phyloP scores from a whole-genome alignment of 768 basidiomycete genomes.

The Russula sp. region DNA sequence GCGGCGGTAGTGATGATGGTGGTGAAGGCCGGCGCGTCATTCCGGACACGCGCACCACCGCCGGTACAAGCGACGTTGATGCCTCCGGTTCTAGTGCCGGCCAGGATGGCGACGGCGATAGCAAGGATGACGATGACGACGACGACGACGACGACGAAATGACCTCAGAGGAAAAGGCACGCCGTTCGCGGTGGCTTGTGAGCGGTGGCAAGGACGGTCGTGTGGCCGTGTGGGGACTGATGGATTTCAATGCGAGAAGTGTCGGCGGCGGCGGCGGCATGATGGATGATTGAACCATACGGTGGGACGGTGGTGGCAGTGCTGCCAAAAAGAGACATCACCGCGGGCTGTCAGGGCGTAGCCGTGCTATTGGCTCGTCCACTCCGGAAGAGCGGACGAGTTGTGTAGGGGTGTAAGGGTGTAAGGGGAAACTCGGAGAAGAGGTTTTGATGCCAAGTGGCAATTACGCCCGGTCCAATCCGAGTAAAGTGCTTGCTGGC shows the following conservation, averaged over 20 bases:
- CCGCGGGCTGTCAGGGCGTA: no score
- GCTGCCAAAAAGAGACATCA: no score
- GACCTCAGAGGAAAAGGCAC: conserved; percentile 17
- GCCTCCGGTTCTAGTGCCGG: background rate
- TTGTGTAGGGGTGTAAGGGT: no score
- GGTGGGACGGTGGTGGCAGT: no score
- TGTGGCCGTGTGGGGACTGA: conserved; percentile 22
- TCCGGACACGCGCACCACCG: background rate
- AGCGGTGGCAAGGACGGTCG: conserved; percentile 24
- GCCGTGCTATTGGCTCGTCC: no score
- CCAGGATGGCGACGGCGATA: background rate
- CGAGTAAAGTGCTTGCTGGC: background rate
- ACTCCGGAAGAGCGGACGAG: no score
- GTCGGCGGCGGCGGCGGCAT: background rate
- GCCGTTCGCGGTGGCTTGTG: conserved; percentile 21
- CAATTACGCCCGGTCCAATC: background rate
- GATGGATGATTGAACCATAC: no score
- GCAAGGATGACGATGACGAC: background rate
- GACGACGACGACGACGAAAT: conserved; percentile 12
- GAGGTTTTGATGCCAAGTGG: background rate
- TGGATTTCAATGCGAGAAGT: conserved; percentile 12
- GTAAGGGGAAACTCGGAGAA: no score
- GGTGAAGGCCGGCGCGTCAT: background rate
- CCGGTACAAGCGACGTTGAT: background rate
- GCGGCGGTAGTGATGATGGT: no score